A percentile compares a stretch with the other conserved stretches of the same genome.
These are phyloP conservation scores for Colletotrichum musae DNA, from an alignment of 2,329 filamentous ascomycete species.

Conservation along the genomic window DNA sequence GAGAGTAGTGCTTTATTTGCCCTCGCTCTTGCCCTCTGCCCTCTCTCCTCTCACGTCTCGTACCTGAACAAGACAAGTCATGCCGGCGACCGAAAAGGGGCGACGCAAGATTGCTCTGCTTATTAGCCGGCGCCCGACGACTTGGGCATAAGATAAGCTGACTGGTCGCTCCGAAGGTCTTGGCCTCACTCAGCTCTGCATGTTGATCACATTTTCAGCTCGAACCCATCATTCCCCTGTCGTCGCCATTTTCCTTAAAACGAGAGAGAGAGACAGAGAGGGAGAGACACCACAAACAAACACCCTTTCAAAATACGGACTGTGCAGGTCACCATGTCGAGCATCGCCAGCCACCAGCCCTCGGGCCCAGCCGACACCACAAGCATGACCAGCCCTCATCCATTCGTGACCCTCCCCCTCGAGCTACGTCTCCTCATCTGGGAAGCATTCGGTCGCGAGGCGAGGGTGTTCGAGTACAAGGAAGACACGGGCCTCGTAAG, in stretches of 20 bases:
- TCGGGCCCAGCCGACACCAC: neutral
- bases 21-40: neutral
- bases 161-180: neutral
- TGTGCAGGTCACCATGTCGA: neutral
- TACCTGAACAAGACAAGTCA: neutral
- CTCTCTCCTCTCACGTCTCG: neutral
- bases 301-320: neutral
- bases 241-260: too few relatives aligned
- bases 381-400: conserved; percentile 1
- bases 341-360: neutral
- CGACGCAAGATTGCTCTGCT: neutral
- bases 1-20: neutral
- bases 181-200: conserved; percentile 9
- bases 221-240: neutral
- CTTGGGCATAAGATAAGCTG: conserved; percentile 22
- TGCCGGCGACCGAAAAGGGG: conserved; percentile 10
- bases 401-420: conserved; percentile 31
- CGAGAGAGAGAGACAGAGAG: too few relatives aligned
- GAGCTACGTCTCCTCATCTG: conserved; percentile 37
- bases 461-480: conserved; percentile 32
- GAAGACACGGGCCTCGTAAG: conserved; percentile 31
- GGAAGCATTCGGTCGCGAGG: conserved; percentile 16
- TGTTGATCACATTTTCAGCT: neutral
- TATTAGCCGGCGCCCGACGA: conserved; percentile 4
- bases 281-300: neutral